Conservation (phyloP, 257 asterid genomes). For the Scutellaria barbata region DNA sequence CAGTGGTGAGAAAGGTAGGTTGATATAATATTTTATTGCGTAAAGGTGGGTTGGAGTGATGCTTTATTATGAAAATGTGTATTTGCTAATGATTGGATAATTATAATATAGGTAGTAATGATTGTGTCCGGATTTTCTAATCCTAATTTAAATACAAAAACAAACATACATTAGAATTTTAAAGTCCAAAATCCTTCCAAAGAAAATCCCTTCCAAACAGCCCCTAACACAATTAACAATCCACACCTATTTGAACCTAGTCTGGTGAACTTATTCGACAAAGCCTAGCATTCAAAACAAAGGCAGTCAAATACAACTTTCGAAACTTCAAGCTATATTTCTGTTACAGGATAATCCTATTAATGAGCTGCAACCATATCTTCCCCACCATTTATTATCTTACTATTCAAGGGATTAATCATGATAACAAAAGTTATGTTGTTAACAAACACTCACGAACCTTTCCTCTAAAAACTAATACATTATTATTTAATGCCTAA, state of each 20-base stretch:
- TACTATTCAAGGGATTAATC: conserved; percentile 10
- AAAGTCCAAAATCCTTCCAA: too few species aligned
- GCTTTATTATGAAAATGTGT: too few species aligned
- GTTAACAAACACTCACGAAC: background rate
- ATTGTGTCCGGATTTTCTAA: too few species aligned
- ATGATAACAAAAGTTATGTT: background rate
- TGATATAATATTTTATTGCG: too few species aligned
- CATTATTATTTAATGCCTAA: background rate
- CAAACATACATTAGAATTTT: too few species aligned
- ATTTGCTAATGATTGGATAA: too few species aligned
- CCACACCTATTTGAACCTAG: conserved; percentile 2
- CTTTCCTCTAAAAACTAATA: conserved; percentile 16
- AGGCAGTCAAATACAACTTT: background rate
- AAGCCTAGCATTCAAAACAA: too few species aligned
- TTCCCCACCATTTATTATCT: conserved; percentile 21
- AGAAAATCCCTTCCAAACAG: too few species aligned
- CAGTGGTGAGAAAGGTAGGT: too few species aligned
- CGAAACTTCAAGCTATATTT: background rate
- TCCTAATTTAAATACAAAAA: too few species aligned
- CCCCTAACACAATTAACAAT: background rate
- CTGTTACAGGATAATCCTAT: background rate
- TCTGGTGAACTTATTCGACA: background rate
- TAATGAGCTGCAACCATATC: conserved; percentile 12
- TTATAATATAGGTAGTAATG: too few species aligned
- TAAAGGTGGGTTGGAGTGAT: too few species aligned